A percentile compares a stretch with the other conserved stretches of the same genome.
phyloP scores from a whole-genome alignment of 345 rosid species.

The Angophora floribunda region DNA sequence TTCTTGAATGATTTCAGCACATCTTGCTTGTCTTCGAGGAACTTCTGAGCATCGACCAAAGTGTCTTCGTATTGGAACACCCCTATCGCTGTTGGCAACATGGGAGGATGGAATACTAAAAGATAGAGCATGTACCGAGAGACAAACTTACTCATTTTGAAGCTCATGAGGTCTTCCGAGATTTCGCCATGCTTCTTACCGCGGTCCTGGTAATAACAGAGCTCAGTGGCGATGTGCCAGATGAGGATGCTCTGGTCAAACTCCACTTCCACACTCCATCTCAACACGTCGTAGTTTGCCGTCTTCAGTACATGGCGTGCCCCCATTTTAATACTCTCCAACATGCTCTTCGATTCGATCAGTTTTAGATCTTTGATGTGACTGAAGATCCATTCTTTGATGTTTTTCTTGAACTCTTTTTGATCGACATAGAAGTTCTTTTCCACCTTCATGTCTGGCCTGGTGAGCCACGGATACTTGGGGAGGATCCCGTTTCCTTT shows the following conservation, averaged over 20 bases:
- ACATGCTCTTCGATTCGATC: not conserved
- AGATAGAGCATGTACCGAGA: not conserved
- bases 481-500: not conserved
- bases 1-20: not conserved
- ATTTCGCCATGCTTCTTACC: not conserved
- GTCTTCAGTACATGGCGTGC: rapidly evolving
- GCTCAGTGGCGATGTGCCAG: not conserved
- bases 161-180: not conserved
- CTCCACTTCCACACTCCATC: rapidly evolving
- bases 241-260: not conserved
- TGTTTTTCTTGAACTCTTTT: not conserved
- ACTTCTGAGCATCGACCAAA: not conserved
- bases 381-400: not conserved
- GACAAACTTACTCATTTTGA: not conserved
- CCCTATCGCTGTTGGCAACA: not conserved
- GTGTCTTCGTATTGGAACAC: not conserved
- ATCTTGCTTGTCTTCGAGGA: not conserved
- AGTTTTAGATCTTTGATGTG: rapidly evolving
- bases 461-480: not conserved
- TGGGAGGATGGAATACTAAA: not conserved
- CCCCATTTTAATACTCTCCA: rapidly evolving
- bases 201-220: not conserved
- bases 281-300: rapidly evolving
- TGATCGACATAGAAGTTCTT: not conserved
- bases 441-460: not conserved